phyloP scores from a whole-genome alignment of 129 eudicot species.

The Pulicaria dysenterica region DNA sequence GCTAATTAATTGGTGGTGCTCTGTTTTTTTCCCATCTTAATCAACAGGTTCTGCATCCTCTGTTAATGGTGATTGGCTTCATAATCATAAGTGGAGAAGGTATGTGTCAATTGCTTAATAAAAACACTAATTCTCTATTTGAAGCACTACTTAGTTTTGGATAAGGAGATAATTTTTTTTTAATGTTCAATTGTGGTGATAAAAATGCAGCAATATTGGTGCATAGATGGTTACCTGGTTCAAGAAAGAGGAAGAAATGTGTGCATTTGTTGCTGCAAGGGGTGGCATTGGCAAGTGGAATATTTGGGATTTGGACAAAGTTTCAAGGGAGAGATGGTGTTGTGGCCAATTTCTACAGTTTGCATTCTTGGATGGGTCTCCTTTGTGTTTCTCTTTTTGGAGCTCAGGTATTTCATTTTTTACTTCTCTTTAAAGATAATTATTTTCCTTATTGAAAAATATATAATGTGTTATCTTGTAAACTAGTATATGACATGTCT shows the following conservation, averaged over 20 bases:
- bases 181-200: not conserved
- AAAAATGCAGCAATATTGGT: slow-evolving; percentile 68
- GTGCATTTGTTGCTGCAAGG: slow-evolving; percentile 92
- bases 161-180: slow-evolving; percentile 5
- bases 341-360: slow-evolving; percentile 81
- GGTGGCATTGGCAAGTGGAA: slow-evolving; percentile 79
- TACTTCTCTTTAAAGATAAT: not conserved
- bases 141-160: not conserved
- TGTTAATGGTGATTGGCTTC: slow-evolving; percentile 96
- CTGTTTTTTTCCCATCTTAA: slow-evolving; percentile 12
- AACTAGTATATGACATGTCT: too few species aligned
- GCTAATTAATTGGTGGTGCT: not conserved
- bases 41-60: slow-evolving; percentile 79
- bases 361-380: slow-evolving; percentile 97
- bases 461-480: too few species aligned
- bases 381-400: slow-evolving; percentile 70
- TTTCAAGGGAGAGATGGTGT: slow-evolving; percentile 74
- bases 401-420: slow-evolving; percentile 60
- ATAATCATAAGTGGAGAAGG: slow-evolving; percentile 93
- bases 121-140: too few species aligned
- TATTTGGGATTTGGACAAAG: slow-evolving; percentile 94
- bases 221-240: slow-evolving; percentile 91
- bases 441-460: not conserved
- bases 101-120: slow-evolving; percentile 14
- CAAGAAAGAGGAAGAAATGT: slow-evolving; percentile 76